Evolutionary conservation across 345 rosid genomes (phyloP).

Genomic region (Boechera retrofracta): DNA sequence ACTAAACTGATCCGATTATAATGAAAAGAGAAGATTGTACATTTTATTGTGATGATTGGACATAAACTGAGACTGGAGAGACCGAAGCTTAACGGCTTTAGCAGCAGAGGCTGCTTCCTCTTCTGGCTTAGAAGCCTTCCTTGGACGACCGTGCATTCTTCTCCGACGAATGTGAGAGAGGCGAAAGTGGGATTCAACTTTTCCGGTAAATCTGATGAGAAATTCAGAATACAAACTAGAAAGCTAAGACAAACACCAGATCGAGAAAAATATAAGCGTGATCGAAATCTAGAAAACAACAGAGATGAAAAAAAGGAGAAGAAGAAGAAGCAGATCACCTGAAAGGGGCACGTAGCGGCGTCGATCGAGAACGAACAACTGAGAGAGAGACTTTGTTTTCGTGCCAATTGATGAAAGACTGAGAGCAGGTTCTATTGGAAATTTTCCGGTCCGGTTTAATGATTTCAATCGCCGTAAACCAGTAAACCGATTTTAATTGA

Average conservation of each 20-base stretch:
- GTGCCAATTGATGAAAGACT: not conserved
- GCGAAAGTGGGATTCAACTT: slow-evolving; percentile 13
- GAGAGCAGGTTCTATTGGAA: not conserved
- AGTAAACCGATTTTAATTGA: not conserved
- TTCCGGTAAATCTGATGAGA: slow-evolving; percentile 8
- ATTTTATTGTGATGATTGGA: slow-evolving; percentile 64
- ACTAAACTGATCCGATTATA: not conserved
- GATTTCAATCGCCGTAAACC: not conserved
- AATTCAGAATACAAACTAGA: not conserved
- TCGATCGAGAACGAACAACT: slow-evolving; percentile 21
- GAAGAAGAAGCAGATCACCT: slow-evolving; percentile 15
- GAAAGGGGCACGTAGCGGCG: slow-evolving; percentile 27
- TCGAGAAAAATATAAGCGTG: not conserved
- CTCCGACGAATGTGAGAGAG: slow-evolving; percentile 16
- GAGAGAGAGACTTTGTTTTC: not conserved
- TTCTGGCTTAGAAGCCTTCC: slow-evolving; percentile 64
- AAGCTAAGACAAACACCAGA: slow-evolving; percentile 6
- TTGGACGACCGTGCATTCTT: slow-evolving; percentile 90
- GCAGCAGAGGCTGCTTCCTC: slow-evolving; percentile 71
- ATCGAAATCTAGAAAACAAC: not conserved
- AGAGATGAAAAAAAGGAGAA: not conserved
- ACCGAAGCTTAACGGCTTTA: slow-evolving; percentile 71
- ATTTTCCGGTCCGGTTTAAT: slow-evolving; percentile 5
- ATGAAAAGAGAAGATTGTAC: slow-evolving; percentile 45
- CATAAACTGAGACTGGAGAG: slow-evolving; percentile 73